Evolutionary conservation across 176 grass and related monocot genomes (phyloP), one percentile per base, ranked within the genome.

Genomic region (Ensete ventricosum): DNA sequence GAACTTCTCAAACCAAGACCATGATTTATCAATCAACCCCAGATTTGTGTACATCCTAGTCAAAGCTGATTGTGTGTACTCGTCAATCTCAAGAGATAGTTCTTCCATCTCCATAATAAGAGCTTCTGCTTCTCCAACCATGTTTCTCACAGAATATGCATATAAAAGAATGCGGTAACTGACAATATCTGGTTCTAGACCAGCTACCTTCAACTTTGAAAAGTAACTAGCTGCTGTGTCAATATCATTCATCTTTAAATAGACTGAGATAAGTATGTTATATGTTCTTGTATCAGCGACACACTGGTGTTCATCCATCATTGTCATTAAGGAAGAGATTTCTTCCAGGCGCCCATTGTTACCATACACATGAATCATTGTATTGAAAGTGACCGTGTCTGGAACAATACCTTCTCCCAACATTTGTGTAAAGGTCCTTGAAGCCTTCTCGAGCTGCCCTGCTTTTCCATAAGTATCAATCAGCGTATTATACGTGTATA

Each of bases 1-100:
- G 73, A 88, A 93, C 53, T 68, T 93, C 71, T 93, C 78, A 76
- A 98, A 89, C 90, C 94, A 98, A 80, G 16, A 60, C 94, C 94
- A 93, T 34, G 90, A 81, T 76, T 91, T 75, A 52, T 88, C 76
- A 67, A 91, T 80, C 88, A 98, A 79, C 54, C 80, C 84, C 67
- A 74, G 71, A 83, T 86, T 89, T 76, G 82, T 66, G 75, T 98
- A 93, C 94, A 98, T 98, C 80, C 86, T 93, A 2, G 68, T 98
- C 82, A 98, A 73, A 90, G 87, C 88, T 73, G 94, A 88, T 77
- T 98, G 94, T 70, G 90, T 85, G 53, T 98, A 98, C 60, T 98
- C 90, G 82, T 98, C 88, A 50, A 98, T 84, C 73, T 76, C 73
- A 74, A 98, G 72, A 2, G 78, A 80, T 62, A 74, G 72, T 55